Base-by-base conservation (phyloP, 2,329 filamentous ascomycete species). In the Aspergillus ruber region DNA sequence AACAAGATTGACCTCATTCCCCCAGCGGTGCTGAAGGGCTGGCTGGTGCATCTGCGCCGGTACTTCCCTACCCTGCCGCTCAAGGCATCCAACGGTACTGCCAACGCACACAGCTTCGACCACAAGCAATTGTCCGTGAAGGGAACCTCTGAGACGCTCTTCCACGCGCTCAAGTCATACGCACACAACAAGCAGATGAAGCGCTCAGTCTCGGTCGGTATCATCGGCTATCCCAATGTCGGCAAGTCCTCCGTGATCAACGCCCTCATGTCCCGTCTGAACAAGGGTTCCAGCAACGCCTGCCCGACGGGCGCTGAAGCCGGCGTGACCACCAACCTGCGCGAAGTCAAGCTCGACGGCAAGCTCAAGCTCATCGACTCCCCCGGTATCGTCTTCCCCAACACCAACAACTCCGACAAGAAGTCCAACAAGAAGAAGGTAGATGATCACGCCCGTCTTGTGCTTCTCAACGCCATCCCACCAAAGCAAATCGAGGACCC, bases 211-310 rank as follows among this genome's bases (percentile, higher is more conserved):
- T 90, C 88, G 17, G 90, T 96, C 51, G 90, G 90, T 55, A 88
- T 96, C 52, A 94, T 96, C 58, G 90, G 90, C 23, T 96, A 95
- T 68, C 90, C 90, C 60, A 96, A 96, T 66, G 90, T 95, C 50
- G 90, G 90, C 65, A 96, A 96, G 75, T 95, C 89, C 23, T 95
- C 90, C 44, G 89, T 96, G 61, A 95, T 96, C 78, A 96, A 96
- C 68, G 88, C 90, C 13, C 82, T 96, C 47, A 85, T 89, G 17
- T 83, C 86, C 33, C 82, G 88, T 33, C 75, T 95, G 57, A 83
- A 80, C 61, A 76, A 77, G 55, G 81, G 80, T 33, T 73, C 73
- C 40, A 74, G 79, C 57, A 76, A 78, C 32, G 86, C 88, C 39
- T 95, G 90, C 67, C 90, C 90, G 1, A 86, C 88, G 1, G 90